phyloP scores from a whole-genome alignment of 1,139 yeast species.

The Geotrichum citri-aurantii region DNA sequence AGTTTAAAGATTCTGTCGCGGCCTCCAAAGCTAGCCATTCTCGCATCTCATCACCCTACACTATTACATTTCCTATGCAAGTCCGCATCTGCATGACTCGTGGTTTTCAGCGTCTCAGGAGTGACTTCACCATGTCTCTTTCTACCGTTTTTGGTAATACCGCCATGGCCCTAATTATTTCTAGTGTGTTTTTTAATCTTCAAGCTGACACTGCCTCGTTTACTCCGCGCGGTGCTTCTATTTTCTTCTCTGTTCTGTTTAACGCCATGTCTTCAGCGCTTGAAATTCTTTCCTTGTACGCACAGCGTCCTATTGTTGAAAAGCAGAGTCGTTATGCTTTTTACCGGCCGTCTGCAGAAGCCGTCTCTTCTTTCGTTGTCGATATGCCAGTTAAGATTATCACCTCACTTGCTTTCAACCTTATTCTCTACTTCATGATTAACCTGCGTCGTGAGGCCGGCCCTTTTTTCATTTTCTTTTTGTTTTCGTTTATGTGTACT shows the following conservation, averaged over 20 bases:
- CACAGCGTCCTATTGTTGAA: constrained; percentile 70
- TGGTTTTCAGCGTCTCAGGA: constrained; percentile 56
- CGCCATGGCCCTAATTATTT: constrained; percentile 65
- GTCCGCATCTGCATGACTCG: constrained; percentile 53
- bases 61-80: constrained; percentile 61
- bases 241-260: constrained; percentile 72
- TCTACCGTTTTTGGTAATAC: constrained; percentile 57
- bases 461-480: constrained; percentile 57
- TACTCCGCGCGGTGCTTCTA: constrained; percentile 60
- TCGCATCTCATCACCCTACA: constrained; percentile 54
- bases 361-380: constrained; percentile 61
- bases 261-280: constrained; percentile 72
- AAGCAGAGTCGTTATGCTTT: constrained; percentile 72
- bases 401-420: constrained; percentile 53
- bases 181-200: constrained; percentile 70
- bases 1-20: constrained; percentile 37
- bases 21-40: constrained; percentile 54
- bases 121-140: constrained; percentile 60
- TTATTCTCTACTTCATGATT: constrained; percentile 60
- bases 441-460: constrained; percentile 63
- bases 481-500: constrained; percentile 50
- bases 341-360: constrained; percentile 74
- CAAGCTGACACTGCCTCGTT: constrained; percentile 47
- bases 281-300: constrained; percentile 63
- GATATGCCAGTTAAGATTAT: constrained; percentile 59